phyloP scores from a whole-genome alignment of 129 eudicot species.

The Chrysanthemum makinoi region DNA sequence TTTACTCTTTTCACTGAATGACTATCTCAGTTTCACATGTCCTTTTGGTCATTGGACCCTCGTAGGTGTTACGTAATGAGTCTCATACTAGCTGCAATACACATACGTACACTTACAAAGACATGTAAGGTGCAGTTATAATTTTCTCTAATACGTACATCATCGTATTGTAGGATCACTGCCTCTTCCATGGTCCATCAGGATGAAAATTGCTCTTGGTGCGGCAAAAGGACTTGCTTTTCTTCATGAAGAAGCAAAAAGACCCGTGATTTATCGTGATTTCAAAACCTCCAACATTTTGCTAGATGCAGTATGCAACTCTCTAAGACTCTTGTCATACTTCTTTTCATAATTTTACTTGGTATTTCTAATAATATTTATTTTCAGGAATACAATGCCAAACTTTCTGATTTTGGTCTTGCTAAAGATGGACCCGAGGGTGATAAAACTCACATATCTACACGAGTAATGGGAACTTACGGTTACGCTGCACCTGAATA shows the following conservation, averaged over 20 bases:
- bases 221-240: conserved; percentile 97
- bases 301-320: conserved; percentile 76
- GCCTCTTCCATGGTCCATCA: conserved; percentile 96
- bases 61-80: too few relatives aligned
- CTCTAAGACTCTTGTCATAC: too few relatives aligned
- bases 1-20: background rate
- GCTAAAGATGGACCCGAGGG: conserved; percentile 99
- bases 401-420: conserved; percentile 96
- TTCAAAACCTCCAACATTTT: conserved; percentile 90
- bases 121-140: background rate
- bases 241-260: conserved; percentile 93
- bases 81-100: background rate
- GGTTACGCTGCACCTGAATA: conserved; percentile 98
- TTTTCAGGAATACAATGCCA: conserved; percentile 87
- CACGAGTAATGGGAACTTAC: conserved; percentile 98
- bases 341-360: background rate
- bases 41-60: too few relatives aligned
- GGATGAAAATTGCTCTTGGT: conserved; percentile 97
- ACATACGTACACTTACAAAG: background rate
- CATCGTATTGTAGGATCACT: conserved; percentile 56
- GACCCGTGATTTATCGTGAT: conserved; percentile 94
- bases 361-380: conserved; percentile 2
- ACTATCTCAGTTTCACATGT: too few relatives aligned
- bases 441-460: conserved; percentile 91
- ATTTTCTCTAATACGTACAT: background rate